phyloP scores from a whole-genome alignment of 192 early-diverging fungal species.

The Entophlyctis luteolus region DNA sequence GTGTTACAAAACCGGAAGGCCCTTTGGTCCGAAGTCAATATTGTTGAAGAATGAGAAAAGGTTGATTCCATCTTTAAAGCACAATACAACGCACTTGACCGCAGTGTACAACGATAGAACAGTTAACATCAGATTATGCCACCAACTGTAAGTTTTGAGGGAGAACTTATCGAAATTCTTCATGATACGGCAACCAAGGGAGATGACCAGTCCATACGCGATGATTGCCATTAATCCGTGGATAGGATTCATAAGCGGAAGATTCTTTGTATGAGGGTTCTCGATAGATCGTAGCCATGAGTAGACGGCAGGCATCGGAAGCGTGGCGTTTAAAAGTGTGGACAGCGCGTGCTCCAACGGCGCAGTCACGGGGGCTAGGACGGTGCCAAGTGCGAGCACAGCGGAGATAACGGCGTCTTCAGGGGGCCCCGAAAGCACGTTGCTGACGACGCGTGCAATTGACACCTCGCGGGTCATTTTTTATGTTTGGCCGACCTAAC shows the following conservation, averaged over 20 bases:
- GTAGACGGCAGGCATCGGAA: background rate
- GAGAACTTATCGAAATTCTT: slow-evolving; percentile 41
- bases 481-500: no score
- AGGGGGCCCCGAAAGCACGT: background rate
- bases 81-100: slow-evolving; percentile 28
- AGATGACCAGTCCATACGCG: slow-evolving; percentile 44
- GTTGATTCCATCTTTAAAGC: slow-evolving; percentile 40
- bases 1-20: slow-evolving; percentile 25
- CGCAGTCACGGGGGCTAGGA: background rate
- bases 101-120: slow-evolving; percentile 59
- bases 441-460: background rate
- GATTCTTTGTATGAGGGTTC: slow-evolving; percentile 14
- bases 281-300: background rate
- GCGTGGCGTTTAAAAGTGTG: background rate
- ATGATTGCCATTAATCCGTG: slow-evolving; percentile 51
- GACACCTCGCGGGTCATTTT: no score
- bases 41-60: slow-evolving; percentile 53
- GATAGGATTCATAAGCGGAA: slow-evolving; percentile 65
- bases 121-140: slow-evolving; percentile 56
- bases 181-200: slow-evolving; percentile 52
- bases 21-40: slow-evolving; percentile 44
- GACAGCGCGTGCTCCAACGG: background rate
- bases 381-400: background rate
- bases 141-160: slow-evolving; percentile 44
- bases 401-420: background rate